phyloP scores from a whole-genome alignment of 1,284 basidiomycete genomes.

The Apiotrichum veenhuisii region DNA sequence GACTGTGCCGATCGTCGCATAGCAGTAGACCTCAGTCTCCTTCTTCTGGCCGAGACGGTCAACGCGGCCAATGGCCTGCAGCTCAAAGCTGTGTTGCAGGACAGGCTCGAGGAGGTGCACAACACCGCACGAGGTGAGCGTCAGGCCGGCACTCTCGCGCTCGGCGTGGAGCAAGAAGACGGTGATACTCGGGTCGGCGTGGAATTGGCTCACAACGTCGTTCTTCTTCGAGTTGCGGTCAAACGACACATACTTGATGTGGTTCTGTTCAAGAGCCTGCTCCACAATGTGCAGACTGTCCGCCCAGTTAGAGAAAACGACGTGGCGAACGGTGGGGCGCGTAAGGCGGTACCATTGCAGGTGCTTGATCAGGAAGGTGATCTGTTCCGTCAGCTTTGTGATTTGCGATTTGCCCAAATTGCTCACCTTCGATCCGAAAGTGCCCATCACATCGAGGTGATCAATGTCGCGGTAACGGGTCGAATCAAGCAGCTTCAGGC shows the following conservation, averaged over 20 bases:
- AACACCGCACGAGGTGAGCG: constrained; percentile 44
- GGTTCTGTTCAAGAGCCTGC: constrained; percentile 36
- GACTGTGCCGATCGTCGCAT: constrained; percentile 46
- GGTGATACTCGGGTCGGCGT: constrained; percentile 36
- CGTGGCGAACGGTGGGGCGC: constrained; percentile 37
- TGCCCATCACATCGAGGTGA: constrained; percentile 41
- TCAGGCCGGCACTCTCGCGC: constrained; percentile 46
- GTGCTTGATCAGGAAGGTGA: constrained; percentile 47
- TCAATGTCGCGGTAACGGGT: constrained; percentile 25
- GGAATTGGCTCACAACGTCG: constrained; percentile 41
- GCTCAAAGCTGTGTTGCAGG: constrained; percentile 47
- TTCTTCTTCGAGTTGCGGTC: constrained; percentile 28
- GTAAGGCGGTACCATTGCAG: constrained; percentile 28
- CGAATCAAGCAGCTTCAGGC: constrained; percentile 28
- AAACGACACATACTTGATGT: constrained; percentile 38
- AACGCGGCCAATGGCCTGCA: constrained; percentile 37
- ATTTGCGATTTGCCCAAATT: neutral
- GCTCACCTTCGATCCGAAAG: constrained; percentile 47
- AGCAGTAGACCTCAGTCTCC: constrained; percentile 47
- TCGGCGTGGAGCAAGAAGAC: constrained; percentile 50
- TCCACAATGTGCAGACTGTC: constrained; percentile 46
- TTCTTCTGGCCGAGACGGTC: constrained; percentile 36
- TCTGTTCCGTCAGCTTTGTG: constrained; percentile 20
- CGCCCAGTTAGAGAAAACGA: constrained; percentile 48
- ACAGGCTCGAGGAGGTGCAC: constrained; percentile 50